Conservation (phyloP, 441 rosid genomes). For the Erodium chrysanthum region DNA sequence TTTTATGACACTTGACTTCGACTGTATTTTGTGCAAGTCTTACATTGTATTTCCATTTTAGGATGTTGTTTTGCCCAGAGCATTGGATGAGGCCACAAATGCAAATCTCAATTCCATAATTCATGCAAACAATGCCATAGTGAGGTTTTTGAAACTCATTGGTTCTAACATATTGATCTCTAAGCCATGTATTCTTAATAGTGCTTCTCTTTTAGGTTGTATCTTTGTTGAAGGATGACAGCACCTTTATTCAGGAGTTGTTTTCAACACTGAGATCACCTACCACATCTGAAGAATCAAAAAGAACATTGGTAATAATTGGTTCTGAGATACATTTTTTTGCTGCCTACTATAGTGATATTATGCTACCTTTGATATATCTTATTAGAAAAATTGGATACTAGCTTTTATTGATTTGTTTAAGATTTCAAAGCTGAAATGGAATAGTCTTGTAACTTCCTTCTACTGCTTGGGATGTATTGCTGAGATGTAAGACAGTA, state of each 20-base stretch:
- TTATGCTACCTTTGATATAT: background rate
- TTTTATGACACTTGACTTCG: background rate
- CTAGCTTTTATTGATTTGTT: background rate
- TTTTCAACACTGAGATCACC: slow-evolving; percentile 76
- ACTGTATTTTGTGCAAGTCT: slow-evolving; percentile 20
- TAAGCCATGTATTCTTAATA: slow-evolving; percentile 10
- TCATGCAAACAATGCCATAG: slow-evolving; percentile 85
- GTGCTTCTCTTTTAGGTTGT: slow-evolving; percentile 49
- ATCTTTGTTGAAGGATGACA: slow-evolving; percentile 87
- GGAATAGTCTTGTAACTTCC: background rate
- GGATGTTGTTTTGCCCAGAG: slow-evolving; percentile 97
- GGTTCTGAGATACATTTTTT: slow-evolving; percentile 17
- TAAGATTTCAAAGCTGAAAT: background rate
- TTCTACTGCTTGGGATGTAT: background rate
- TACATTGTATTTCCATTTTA: slow-evolving; percentile 27
- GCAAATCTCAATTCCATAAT: slow-evolving; percentile 85
- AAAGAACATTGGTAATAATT: slow-evolving; percentile 79
- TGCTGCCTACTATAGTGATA: slow-evolving; percentile 4
- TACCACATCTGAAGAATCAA: slow-evolving; percentile 60
- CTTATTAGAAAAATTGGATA: no score
- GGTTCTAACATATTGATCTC: background rate
- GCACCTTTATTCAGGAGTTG: slow-evolving; percentile 81
- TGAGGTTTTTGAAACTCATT: slow-evolving; percentile 36
- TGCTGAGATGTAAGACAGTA: background rate
- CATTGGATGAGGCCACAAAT: slow-evolving; percentile 78